Base-by-base conservation (phyloP, 139 green algal species). In the Coelastrella sp. region DNA sequence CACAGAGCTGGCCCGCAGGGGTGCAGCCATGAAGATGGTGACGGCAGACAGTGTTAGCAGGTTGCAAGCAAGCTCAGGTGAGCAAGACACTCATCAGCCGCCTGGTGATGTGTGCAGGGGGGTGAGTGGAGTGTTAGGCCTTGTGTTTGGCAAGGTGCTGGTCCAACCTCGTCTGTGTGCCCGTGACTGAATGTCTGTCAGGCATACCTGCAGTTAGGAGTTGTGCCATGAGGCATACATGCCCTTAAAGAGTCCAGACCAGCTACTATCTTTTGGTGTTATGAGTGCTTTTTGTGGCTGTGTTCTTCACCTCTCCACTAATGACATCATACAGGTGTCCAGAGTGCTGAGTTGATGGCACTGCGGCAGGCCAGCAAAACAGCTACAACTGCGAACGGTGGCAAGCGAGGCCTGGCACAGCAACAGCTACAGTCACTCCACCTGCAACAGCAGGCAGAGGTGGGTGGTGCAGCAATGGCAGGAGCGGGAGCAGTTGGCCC, bases 321-420 rank as follows among this genome's bases (percentile, higher is more conserved):
- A 17, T 63, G 76, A 17, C 49, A 49, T 49, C 35, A 49, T 49
- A 49, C 35, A 49, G 78, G 78, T 22, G 19, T 15, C 66, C 56
- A 8, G 35, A 27, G 56, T 25, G 7, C 17, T 84, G 80, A 86
- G 80, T 60, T 73, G 80, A 24, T 35, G 17, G 61, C 80, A 12
- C 79, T 84, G 56, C 56, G 56, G 11, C 80, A 58, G 15, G n/a
- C 80, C 8, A 74, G 58, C 22, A 86, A 86, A n/a, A 74, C 70
- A 78, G 70, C 70, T 27, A 35, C 74, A 81, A 58, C 74, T 14
- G 57, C 74, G 7, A 73, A 74, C 59, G 73, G 25, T 58, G 75
- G 59, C 80, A 86, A 60, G 22, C 22, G n/a, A 58, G 73, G 59
- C 80, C 74, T 58, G 74, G 24, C 24, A 60, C 74, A 81, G n/a